A percentile compares a stretch with the other conserved stretches of the same genome.
Evolutionary conservation across 2,329 filamentous ascomycete genomes (phyloP).

Genomic region (Aphanocladium album): DNA sequence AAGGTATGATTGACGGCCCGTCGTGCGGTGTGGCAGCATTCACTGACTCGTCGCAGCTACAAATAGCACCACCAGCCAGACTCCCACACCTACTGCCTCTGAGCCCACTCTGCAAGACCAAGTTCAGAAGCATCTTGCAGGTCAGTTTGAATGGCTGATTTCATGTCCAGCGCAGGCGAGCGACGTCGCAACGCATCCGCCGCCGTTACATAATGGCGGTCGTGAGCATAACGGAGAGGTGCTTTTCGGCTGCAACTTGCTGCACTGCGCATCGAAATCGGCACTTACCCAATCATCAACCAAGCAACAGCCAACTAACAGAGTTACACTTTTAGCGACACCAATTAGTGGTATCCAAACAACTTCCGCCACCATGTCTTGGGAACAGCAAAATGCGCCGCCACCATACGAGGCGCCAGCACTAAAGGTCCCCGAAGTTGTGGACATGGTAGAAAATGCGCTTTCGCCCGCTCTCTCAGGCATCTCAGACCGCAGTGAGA

Average conservation of each 20-base stretch:
- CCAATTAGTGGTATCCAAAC: conserved; percentile 18
- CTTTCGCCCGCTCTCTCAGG: conserved; percentile 29
- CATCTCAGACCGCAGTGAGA: conserved; percentile 27
- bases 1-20: not conserved
- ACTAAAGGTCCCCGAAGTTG: conserved; percentile 26
- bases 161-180: conserved; percentile 30
- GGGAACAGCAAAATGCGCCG: conserved; percentile 19
- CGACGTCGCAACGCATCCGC: conserved; percentile 19
- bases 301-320: conserved; percentile 26
- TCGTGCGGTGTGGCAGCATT: conserved; percentile 16
- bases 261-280: conserved; percentile 31
- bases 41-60: conserved; percentile 1
- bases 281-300: conserved; percentile 16
- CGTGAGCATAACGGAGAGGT: conserved; percentile 18
- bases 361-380: conserved; percentile 17
- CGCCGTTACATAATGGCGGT: conserved; percentile 14
- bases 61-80: not conserved
- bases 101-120: conserved; percentile 26
- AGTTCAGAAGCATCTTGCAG: conserved; percentile 39
- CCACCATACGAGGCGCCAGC: conserved; percentile 22
- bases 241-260: conserved; percentile 49
- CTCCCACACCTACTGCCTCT: conserved; percentile 20
- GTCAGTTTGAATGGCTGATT: conserved; percentile 48
- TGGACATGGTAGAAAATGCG: conserved; percentile 26
- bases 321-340: conserved; percentile 45